Conservation (phyloP, 176 grass and related monocot genomes). For the Oryza meyeriana region DNA sequence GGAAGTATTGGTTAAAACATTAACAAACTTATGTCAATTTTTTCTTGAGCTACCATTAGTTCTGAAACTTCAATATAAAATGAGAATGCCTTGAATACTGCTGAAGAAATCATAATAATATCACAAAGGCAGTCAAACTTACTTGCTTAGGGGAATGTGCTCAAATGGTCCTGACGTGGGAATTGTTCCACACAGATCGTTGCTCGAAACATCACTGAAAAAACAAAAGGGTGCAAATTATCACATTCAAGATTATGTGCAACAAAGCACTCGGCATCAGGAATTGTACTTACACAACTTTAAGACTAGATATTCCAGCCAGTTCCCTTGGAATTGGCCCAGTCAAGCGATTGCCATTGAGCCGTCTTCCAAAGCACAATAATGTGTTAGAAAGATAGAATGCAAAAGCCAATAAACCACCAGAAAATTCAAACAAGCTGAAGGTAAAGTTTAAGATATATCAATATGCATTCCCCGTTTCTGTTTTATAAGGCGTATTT, state of each 20-base stretch:
- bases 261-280: not conserved
- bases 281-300: slow-evolving; percentile 87
- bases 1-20: not conserved
- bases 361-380: slow-evolving; percentile 58
- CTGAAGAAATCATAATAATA: not conserved
- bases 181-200: slow-evolving; percentile 93
- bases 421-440: not conserved
- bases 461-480: not conserved
- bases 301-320: slow-evolving; percentile 64
- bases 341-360: slow-evolving; percentile 83
- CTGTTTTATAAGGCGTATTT: not conserved
- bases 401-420: not conserved
- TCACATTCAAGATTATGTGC: not conserved
- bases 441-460: not conserved
- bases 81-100: not conserved
- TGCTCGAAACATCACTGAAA: slow-evolving; percentile 88
- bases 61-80: not conserved
- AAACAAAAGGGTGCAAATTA: slow-evolving; percentile 13
- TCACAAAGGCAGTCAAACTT: slow-evolving; percentile 35
- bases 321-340: slow-evolving; percentile 94
- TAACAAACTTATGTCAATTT: not conserved
- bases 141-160: slow-evolving; percentile 91
- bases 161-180: slow-evolving; percentile 90
- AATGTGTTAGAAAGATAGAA: slow-evolving; percentile 20
- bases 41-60: not conserved